Conservation (phyloP, 192 early-diverging fungal genomes). For the Coemansia sp. region DNA sequence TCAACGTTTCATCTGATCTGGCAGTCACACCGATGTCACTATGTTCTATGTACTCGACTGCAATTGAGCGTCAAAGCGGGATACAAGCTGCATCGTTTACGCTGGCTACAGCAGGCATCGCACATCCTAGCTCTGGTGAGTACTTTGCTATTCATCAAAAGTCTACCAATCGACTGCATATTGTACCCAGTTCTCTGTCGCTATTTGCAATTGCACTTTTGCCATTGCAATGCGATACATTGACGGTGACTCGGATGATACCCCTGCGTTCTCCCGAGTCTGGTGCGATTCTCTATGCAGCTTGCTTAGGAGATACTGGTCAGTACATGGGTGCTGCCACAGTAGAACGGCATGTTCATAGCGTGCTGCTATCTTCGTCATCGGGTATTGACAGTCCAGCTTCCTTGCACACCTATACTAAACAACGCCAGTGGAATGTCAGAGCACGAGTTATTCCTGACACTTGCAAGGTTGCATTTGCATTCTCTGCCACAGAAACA, state of each 20-base stretch:
- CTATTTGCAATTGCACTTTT: slow-evolving; percentile 17
- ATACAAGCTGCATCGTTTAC: background rate
- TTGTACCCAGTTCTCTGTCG: background rate
- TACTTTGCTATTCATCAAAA: slow-evolving; percentile 29
- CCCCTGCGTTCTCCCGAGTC: slow-evolving; percentile 17
- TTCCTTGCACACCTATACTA: background rate
- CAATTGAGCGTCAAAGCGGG: background rate
- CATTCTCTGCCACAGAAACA: slow-evolving; percentile 12
- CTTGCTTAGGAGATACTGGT: slow-evolving; percentile 37
- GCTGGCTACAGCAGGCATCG: background rate
- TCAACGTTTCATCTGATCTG: slow-evolving; percentile 17
- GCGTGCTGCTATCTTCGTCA: slow-evolving; percentile 14
- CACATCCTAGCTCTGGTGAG: background rate
- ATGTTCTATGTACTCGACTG: background rate
- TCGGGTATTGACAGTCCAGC: background rate
- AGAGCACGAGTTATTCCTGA: slow-evolving; percentile 18
- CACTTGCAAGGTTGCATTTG: slow-evolving; percentile 10
- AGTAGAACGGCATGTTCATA: slow-evolving; percentile 28
- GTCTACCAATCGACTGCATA: slow-evolving; percentile 18
- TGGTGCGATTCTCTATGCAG: slow-evolving; percentile 24
- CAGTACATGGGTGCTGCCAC: slow-evolving; percentile 12
- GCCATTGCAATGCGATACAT: slow-evolving; percentile 22
- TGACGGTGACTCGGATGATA: slow-evolving; percentile 28
- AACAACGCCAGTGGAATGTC: slow-evolving; percentile 24
- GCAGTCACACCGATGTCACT: slow-evolving; percentile 19